phyloP scores from a whole-genome alignment of 2,329 filamentous ascomycete genomes.

The Arachnopeziza araneosa region DNA sequence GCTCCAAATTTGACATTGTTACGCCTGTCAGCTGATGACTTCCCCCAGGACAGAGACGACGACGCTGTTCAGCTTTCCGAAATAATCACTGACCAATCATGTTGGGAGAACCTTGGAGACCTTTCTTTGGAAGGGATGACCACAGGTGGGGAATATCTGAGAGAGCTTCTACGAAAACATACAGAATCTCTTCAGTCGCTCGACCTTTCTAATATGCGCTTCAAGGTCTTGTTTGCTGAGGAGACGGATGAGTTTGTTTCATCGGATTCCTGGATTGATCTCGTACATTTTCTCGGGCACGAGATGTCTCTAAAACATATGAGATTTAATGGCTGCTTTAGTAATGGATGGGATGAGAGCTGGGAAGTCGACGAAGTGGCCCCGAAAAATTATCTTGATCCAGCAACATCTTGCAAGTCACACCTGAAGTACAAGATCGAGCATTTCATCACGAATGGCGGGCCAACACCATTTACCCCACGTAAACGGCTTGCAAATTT shows the following conservation, averaged over 20 bases:
- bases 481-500: neutral
- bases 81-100: too few relatives aligned
- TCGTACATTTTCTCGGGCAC: neutral
- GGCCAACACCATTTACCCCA: neutral
- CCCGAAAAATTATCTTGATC: neutral
- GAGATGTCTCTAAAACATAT: neutral
- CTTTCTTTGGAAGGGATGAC: too few relatives aligned
- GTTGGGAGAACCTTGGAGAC: too few relatives aligned
- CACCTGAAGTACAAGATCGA: neutral
- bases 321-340: neutral
- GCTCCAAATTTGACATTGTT: too few relatives aligned
- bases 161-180: neutral
- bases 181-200: neutral
- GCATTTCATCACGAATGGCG: neutral
- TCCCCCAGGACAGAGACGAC: too few relatives aligned
- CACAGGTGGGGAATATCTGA: too few relatives aligned
- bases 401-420: neutral
- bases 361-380: neutral
- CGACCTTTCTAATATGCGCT: neutral
- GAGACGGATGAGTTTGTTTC: neutral
- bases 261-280: neutral
- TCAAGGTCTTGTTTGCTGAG: neutral
- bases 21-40: too few relatives aligned
- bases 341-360: neutral
- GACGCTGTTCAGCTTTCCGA: too few relatives aligned